Conservation (phyloP, 441 rosid genomes). For the Populus tomentosa region DNA sequence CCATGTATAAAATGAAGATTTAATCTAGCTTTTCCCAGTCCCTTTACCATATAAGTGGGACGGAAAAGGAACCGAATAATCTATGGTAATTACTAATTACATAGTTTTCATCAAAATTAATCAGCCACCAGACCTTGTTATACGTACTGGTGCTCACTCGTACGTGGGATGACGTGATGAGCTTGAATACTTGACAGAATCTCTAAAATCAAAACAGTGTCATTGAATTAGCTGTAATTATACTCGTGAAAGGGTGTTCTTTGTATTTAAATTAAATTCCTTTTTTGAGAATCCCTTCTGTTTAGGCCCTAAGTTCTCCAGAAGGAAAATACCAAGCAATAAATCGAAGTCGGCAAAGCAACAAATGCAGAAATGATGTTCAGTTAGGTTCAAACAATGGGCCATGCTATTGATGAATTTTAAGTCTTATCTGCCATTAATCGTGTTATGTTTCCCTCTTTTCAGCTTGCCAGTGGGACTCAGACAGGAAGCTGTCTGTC, state of each 20-base stretch:
- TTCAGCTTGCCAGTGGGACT: slow-evolving; percentile 26
- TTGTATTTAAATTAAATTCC: not conserved
- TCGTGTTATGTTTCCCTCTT: slow-evolving; percentile 10
- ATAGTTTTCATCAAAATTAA: not conserved
- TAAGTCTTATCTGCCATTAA: not conserved
- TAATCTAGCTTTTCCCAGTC: not conserved
- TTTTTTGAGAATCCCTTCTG: too few relatives aligned
- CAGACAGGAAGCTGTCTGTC: slow-evolving; percentile 17
- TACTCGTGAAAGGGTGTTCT: not conserved
- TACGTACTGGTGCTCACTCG: too few relatives aligned
- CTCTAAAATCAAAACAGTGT: not conserved
- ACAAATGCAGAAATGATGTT: not conserved
- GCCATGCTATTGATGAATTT: slow-evolving; percentile 6
- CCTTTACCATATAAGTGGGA: not conserved
- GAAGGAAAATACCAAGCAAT: too few relatives aligned
- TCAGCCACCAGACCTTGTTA: not conserved
- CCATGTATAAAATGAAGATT: not conserved
- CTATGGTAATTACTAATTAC: not conserved
- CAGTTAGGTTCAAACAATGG: not conserved
- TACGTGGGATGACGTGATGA: not conserved
- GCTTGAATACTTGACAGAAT: not conserved
- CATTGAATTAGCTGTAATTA: not conserved
- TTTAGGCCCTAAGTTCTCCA: too few relatives aligned
- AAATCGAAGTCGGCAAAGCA: not conserved
- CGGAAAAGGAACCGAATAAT: not conserved